Evolutionary conservation across 148 eudicot genomes (phyloP).

Genomic region (Beta vulgaris): DNA sequence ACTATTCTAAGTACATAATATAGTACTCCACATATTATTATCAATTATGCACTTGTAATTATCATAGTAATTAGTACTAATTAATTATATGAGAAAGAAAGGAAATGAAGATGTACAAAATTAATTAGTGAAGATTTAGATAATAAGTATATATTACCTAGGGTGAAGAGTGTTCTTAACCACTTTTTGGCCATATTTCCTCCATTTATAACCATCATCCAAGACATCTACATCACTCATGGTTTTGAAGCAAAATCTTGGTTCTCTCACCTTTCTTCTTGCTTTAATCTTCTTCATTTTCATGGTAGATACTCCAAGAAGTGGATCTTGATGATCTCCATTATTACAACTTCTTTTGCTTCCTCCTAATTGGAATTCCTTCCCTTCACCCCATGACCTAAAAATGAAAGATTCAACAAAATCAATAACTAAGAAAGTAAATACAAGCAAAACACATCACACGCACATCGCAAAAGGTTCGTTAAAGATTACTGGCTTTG

Average conservation of each 20-base stretch:
- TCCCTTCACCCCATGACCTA: conserved; percentile 43
- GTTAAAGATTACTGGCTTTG: too few relatives aligned
- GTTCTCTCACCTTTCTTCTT: conserved; percentile 80
- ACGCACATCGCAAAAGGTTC: neutral
- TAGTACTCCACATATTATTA: too few relatives aligned
- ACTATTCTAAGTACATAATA: neutral
- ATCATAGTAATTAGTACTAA: neutral
- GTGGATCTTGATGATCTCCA: conserved; percentile 20
- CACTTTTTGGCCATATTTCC: conserved; percentile 88
- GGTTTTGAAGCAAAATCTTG: conserved; percentile 88
- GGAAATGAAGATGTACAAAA: neutral
- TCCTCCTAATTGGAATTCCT: conserved; percentile 30
- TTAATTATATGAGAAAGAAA: neutral
- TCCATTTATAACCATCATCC: conserved; percentile 91
- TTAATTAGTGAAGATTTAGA: neutral
- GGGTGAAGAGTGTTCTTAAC: conserved; percentile 89
- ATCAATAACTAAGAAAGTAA: neutral
- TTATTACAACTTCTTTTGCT: conserved; percentile 26
- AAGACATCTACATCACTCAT: conserved; percentile 79
- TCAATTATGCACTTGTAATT: too few relatives aligned
- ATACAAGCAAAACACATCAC: neutral
- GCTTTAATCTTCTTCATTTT: conserved; percentile 76
- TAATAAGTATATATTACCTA: conserved; percentile 39
- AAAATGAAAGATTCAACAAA: neutral
- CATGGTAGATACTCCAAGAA: conserved; percentile 37